Conservation (phyloP, 2,329 filamentous ascomycete species). For the Fusarium torreyae region DNA sequence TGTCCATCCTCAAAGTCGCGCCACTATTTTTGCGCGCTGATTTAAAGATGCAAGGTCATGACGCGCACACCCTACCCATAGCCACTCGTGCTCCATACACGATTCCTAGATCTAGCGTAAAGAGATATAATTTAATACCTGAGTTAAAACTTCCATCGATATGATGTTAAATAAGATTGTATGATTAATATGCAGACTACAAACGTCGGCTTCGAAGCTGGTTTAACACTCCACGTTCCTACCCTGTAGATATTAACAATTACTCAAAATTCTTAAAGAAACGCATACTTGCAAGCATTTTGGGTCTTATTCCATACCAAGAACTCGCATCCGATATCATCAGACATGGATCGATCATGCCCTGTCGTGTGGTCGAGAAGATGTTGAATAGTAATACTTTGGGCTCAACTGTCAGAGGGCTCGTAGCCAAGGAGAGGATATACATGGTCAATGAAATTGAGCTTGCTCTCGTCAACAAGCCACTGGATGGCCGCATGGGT, state of each 20-base stretch:
- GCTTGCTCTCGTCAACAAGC: neutral
- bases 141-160: too few relatives aligned
- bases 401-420: slow-evolving; percentile 18
- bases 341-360: slow-evolving; percentile 13
- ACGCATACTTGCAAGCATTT: too few relatives aligned
- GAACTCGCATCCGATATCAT: slow-evolving; percentile 30
- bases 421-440: slow-evolving; percentile 34
- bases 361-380: slow-evolving; percentile 34
- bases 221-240: too few relatives aligned
- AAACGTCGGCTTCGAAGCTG: too few relatives aligned
- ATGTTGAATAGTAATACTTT: slow-evolving; percentile 32
- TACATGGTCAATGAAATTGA: slow-evolving; percentile 21
- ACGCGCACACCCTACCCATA: slow-evolving; percentile 5
- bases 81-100: neutral
- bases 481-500: slow-evolving; percentile 27
- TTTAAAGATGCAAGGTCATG: neutral
- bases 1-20: neutral
- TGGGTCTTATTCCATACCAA: too few relatives aligned
- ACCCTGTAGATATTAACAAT: too few relatives aligned
- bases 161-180: too few relatives aligned
- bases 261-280: too few relatives aligned
- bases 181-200: too few relatives aligned
- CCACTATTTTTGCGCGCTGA: neutral
- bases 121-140: too few relatives aligned
- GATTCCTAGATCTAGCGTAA: neutral